Base-by-base conservation (phyloP, 139 green algal genomes). In the Parachlorella kessleri region DNA sequence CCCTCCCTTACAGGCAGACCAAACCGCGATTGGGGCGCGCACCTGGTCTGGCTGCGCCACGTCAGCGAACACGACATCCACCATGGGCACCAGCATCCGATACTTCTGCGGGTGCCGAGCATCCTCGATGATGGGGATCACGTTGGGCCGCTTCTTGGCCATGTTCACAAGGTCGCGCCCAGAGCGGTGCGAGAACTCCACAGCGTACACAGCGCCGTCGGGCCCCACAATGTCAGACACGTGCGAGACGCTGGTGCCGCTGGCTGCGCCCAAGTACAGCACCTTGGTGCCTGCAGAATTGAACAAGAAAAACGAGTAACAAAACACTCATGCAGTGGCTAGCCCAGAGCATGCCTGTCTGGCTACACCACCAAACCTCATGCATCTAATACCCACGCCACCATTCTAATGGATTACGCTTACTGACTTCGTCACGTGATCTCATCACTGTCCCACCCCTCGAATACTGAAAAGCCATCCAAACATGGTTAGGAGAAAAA, bases 101-200 rank as follows among this genome's bases (percentile, higher is more conserved):
- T 99, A 99, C 89, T 98, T 98, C 73, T 94, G 86, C 0, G 97
- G 97, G 88, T 99, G 95, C 32, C 97, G 90, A 1, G 97, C 97
- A 73, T 99, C 96, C 90, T 99, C 97, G 76, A 99, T 99, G 88
- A 99, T 99, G 72, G 97, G 97, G 76, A 99, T 95, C 24, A 99
- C 86, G 90, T 99, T 99, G 37, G 97, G 97, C 39, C 97, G 90
- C 92, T 99, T 98, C 93, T 99, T 99, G 48, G 97, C 97, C 97
- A 99, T 99, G 94, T 99, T 99, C 28, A 99, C 95, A 36, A 99
- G 87, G 85, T 99, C 97, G 76, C 97, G 90, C 6, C 97, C 97
- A 73, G 80, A 83, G 75, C 97, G 90, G 87, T 99, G 97, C 4
- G 93, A 98, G 83, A 99, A 99, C 93, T 99, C 97, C 3, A 99